A percentile compares a stretch with the other conserved stretches of the same genome.
Evolutionary conservation across 768 basidiomycete genomes (phyloP).

Genomic region (Scleroderma bovista): DNA sequence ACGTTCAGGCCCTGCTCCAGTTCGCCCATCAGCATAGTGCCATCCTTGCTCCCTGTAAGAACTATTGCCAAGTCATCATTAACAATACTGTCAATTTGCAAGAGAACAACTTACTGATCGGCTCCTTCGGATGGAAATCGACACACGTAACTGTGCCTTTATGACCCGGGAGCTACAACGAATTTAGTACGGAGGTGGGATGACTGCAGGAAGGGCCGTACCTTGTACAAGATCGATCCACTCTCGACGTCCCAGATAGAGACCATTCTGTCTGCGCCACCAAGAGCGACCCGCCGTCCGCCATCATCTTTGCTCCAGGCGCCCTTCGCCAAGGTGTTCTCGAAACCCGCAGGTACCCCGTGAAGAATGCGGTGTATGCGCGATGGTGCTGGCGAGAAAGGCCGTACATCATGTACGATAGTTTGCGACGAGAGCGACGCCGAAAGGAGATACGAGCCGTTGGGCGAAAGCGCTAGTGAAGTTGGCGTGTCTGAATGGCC

Average conservation of each 20-base stretch:
- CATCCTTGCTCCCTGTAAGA: conserved; percentile 88
- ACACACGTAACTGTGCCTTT: conserved; percentile 95
- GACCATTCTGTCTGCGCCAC: conserved; percentile 84
- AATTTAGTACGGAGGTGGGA: not conserved
- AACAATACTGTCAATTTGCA: not conserved
- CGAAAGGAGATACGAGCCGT: conserved; percentile 81
- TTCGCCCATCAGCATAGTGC: conserved; percentile 88
- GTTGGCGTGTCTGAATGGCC: conserved; percentile 94
- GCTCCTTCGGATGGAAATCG: conserved; percentile 95
- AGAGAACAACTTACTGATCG: conserved; percentile 64
- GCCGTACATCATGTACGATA: conserved; percentile 88
- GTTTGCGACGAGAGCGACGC: conserved; percentile 87
- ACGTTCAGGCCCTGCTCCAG: conserved; percentile 59
- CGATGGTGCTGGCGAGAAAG: conserved; percentile 83
- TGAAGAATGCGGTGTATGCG: conserved; percentile 73
- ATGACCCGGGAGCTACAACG: conserved; percentile 79
- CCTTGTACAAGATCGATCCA: conserved; percentile 73
- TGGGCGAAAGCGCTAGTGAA: conserved; percentile 88
- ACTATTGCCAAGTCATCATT: conserved; percentile 41
- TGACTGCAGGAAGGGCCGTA: conserved; percentile 24
- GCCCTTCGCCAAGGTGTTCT: conserved; percentile 75
- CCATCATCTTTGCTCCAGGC: conserved; percentile 88
- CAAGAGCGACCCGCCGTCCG: conserved; percentile 78
- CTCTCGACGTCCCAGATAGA: conserved; percentile 86
- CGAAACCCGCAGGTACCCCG: conserved; percentile 93